Base-by-base conservation (phyloP, 2,329 filamentous ascomycete genomes). In the Sarocladium brachiariae region DNA sequence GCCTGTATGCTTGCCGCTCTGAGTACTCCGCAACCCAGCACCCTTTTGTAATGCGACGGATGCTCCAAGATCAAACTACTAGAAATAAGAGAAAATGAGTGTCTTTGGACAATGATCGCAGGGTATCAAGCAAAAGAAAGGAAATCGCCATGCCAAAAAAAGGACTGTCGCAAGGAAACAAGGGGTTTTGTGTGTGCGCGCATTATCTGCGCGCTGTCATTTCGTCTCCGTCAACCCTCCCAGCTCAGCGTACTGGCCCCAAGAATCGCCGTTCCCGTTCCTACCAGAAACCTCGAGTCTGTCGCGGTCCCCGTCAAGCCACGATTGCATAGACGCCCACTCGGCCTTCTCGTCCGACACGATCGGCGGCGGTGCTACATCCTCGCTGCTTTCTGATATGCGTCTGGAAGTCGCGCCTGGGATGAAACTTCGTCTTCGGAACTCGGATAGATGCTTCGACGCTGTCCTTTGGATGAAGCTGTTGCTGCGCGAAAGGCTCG, bases 221-320 rank as follows among this genome's bases (percentile, higher is more conserved):
- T 13, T 11, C 56, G 67, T 60, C 52, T 68, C 66, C 2, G 66
- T 75, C 43, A 75, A 56, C 0, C 73, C 73, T 30, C 73, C 73
- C 3, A 76, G 58, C 11, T 73, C 70, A 24, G 65, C 63, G 53
- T 72, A 76, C 58, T 74, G 70, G 54, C 71, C 72, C 72, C 71
- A 76, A 4, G 67, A 67, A 3, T 49, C 46, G 19, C 30, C 46
- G 2, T 35, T 49, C 7, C 43, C 43, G 16, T 47, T 47, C 27
- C 43, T 16, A 7, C 57, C 25, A 57, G 58, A 18, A 27, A 58
- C 58, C 18, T 59, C 58, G 9, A 51, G 27, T 48, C 54, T 53
- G 19, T 51, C 52, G 4, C 54, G 47, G 7, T 53, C 54, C 24
- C 55, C 60, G 27, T 65, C 62, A 50, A 70, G 60, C 39, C 68